These are phyloP conservation scores for Curvularia sp. DNA, from an alignment of 2,329 filamentous ascomycete genomes.

Conservation along the genomic window DNA sequence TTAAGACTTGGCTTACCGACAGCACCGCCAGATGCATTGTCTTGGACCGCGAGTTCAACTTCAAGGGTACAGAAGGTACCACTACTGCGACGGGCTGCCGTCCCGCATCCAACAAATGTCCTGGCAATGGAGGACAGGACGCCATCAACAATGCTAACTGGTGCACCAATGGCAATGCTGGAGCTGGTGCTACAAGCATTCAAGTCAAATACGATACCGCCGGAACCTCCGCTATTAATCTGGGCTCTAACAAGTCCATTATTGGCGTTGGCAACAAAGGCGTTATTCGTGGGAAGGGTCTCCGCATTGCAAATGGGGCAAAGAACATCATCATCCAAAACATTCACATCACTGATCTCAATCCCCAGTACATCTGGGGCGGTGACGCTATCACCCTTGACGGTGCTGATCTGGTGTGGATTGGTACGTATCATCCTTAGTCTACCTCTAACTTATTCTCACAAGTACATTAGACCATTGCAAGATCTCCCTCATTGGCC, in stretches of 20 bases:
- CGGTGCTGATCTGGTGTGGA: constrained; percentile 31
- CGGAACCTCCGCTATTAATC: constrained; percentile 58
- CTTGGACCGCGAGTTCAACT: constrained; percentile 63
- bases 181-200: constrained; percentile 44
- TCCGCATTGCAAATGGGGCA: constrained; percentile 50
- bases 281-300: constrained; percentile 65
- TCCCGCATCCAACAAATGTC: constrained; percentile 48
- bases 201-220: constrained; percentile 61
- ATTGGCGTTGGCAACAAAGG: constrained; percentile 61
- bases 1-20: constrained; percentile 66
- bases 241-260: constrained; percentile 65
- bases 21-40: constrained; percentile 63
- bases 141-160: constrained; percentile 68
- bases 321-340: constrained; percentile 62
- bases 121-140: constrained; percentile 63
- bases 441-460: not conserved
- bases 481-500: constrained; percentile 63
- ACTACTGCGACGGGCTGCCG: constrained; percentile 63
- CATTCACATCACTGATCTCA: constrained; percentile 54
- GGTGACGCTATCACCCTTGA: constrained; percentile 46
- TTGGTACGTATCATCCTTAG: not conserved
- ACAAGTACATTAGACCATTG: constrained; percentile 29
- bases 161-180: constrained; percentile 51
- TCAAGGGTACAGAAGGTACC: constrained; percentile 62
- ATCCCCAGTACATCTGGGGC: constrained; percentile 48